Conservation (phyloP, 2,329 filamentous ascomycete species). For the Xylariaceae sp. region DNA sequence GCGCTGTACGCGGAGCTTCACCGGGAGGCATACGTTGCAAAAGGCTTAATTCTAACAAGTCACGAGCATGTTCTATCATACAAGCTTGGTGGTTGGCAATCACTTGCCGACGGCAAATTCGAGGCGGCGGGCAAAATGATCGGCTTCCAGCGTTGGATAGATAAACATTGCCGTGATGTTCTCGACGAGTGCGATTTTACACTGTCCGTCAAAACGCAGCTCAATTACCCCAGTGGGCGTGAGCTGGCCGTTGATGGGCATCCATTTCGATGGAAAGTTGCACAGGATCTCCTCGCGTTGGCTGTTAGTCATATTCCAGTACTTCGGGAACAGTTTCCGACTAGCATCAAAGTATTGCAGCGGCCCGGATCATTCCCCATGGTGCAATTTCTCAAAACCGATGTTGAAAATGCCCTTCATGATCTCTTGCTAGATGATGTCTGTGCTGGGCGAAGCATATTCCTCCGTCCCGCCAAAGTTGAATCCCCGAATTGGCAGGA, state of each 20-base stretch:
- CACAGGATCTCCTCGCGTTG: slow-evolving; percentile 40
- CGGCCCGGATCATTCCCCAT: background rate
- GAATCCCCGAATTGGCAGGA: background rate
- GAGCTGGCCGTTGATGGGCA: slow-evolving; percentile 49
- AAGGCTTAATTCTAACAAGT: slow-evolving; percentile 55
- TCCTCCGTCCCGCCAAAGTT: slow-evolving; percentile 18
- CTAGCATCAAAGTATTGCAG: slow-evolving; percentile 43
- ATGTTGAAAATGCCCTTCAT: slow-evolving; percentile 44
- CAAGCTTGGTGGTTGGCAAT: slow-evolving; percentile 57
- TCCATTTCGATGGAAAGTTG: slow-evolving; percentile 48
- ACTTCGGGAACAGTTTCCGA: slow-evolving; percentile 38
- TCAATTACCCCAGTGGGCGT: slow-evolving; percentile 53
- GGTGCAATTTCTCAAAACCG: slow-evolving; percentile 46
- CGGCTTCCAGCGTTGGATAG: slow-evolving; percentile 47
- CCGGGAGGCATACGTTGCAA: slow-evolving; percentile 34
- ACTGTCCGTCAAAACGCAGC: slow-evolving; percentile 49
- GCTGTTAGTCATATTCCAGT: slow-evolving; percentile 37
- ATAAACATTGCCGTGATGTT: slow-evolving; percentile 51
- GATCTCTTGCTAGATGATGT: slow-evolving; percentile 40
- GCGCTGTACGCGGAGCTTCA: slow-evolving; percentile 39
- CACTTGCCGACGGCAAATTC: slow-evolving; percentile 44
- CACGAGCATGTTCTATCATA: slow-evolving; percentile 64
- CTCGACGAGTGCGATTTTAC: slow-evolving; percentile 62
- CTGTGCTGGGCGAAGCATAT: slow-evolving; percentile 31
- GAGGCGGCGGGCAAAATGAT: slow-evolving; percentile 46